A percentile compares a stretch with the other conserved stretches of the same genome.
Evolutionary conservation across 192 early-diverging fungal species (phyloP).

Genomic region (Thamnidium elegans): DNA sequence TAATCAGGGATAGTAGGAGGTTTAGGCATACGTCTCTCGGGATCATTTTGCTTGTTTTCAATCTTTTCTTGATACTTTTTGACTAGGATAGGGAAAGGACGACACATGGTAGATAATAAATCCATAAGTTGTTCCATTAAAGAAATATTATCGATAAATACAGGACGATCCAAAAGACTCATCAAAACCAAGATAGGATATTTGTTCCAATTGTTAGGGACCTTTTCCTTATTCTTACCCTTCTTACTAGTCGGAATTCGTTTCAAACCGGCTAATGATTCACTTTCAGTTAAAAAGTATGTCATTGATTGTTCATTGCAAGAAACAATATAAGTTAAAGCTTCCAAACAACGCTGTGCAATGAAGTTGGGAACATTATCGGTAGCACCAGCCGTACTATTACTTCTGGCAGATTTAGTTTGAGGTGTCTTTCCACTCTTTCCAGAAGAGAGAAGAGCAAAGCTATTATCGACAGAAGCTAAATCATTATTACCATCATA

Average conservation of each 20-base stretch:
- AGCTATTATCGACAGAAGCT: constrained; percentile 71
- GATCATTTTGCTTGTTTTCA: constrained; percentile 28
- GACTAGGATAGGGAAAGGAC: constrained; percentile 66
- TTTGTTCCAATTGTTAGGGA: constrained; percentile 43
- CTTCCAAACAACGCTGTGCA: constrained; percentile 84
- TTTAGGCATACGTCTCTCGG: constrained; percentile 46
- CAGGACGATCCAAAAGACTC: constrained; percentile 77
- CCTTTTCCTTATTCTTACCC: constrained; percentile 64
- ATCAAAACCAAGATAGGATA: constrained; percentile 80
- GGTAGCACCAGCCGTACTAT: constrained; percentile 27
- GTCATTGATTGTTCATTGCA: constrained; percentile 74
- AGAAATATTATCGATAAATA: constrained; percentile 73
- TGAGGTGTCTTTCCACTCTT: constrained; percentile 42
- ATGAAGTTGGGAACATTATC: constrained; percentile 86
- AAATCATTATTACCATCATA: constrained; percentile 78
- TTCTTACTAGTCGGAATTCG: constrained; percentile 50
- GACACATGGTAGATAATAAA: constrained; percentile 75
- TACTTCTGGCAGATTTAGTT: constrained; percentile 15
- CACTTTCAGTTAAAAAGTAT: constrained; percentile 77
- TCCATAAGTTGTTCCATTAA: constrained; percentile 90
- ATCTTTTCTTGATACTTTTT: constrained; percentile 49
- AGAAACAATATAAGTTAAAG: constrained; percentile 73
- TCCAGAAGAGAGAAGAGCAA: constrained; percentile 69
- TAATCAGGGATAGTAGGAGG: constrained; percentile 80
- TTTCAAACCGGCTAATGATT: constrained; percentile 53